Percentiles rank a stretch among this genome's conserved stretches.
phyloP scores from a whole-genome alignment of 1,139 yeast genomes.

The Pichia sp. region DNA sequence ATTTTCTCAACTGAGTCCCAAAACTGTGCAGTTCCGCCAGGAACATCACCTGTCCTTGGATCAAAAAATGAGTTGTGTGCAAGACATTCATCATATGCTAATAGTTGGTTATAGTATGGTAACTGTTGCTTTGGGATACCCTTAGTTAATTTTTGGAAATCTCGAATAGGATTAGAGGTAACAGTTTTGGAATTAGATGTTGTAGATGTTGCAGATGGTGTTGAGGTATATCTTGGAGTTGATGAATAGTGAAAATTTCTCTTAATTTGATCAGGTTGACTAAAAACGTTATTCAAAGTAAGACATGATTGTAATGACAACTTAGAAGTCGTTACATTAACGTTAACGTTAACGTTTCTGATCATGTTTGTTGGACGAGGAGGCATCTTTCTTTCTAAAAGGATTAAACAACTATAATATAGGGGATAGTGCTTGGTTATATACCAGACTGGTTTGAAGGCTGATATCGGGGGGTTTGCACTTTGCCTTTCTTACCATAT shows the following conservation, averaged over 20 bases:
- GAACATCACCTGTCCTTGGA: slow-evolving; percentile 25
- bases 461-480: background rate
- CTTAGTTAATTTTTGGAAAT: slow-evolving; percentile 13
- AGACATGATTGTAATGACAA: slow-evolving; percentile 20
- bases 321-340: slow-evolving; percentile 10
- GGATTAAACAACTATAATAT: background rate
- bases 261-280: slow-evolving; percentile 11
- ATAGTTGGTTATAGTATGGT: slow-evolving; percentile 26
- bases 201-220: background rate
- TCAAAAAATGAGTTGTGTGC: slow-evolving; percentile 34
- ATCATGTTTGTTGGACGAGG: slow-evolving; percentile 14
- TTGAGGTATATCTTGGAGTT: background rate
- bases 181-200: background rate
- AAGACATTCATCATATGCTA: slow-evolving; percentile 43
- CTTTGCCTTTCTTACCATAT: too few species aligned
- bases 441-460: background rate
- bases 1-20: slow-evolving; percentile 44
- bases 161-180: background rate
- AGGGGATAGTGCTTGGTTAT: background rate
- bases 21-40: slow-evolving; percentile 28
- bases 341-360: slow-evolving; percentile 15
- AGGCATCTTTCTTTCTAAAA: background rate
- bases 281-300: slow-evolving; percentile 19
- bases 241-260: slow-evolving; percentile 7
- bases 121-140: slow-evolving; percentile 19